phyloP scores from a whole-genome alignment of 257 asterid species.

The Jacaranda copaia region DNA sequence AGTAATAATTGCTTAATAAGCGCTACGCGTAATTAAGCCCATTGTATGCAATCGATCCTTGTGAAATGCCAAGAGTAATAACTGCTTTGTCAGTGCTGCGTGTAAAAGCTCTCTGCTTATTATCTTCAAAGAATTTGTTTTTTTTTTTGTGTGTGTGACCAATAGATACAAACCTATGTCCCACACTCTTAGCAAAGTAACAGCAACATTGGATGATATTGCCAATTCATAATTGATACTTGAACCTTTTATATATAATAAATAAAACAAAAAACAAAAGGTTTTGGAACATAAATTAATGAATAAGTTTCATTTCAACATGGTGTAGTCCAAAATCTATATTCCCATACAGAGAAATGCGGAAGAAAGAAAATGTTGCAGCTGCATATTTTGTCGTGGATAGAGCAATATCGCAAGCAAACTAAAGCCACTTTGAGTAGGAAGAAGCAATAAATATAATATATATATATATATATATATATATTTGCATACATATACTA shows the following conservation, averaged over 20 bases:
- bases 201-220: neutral
- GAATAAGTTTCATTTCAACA: neutral
- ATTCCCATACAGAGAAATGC: neutral
- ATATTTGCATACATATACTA: neutral
- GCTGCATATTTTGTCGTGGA: conserved; percentile 8
- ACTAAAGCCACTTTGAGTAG: neutral
- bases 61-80: neutral
- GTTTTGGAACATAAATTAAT: neutral
- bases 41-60: neutral
- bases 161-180: conserved; percentile 16
- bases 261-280: neutral
- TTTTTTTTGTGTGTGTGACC: neutral
- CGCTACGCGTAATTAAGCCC: neutral
- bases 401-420: conserved; percentile 20
- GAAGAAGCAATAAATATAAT: neutral
- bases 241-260: neutral
- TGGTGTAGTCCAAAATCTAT: neutral
- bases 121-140: neutral
- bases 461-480: too few species aligned
- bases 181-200: conserved; percentile 12
- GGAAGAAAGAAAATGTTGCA: neutral
- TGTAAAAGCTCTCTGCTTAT: neutral
- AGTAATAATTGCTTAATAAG: too few species aligned
- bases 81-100: neutral
- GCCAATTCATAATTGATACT: neutral